Conservation (phyloP, 2,329 filamentous ascomycete genomes). For the Neofusicoccum sp. region DNA sequence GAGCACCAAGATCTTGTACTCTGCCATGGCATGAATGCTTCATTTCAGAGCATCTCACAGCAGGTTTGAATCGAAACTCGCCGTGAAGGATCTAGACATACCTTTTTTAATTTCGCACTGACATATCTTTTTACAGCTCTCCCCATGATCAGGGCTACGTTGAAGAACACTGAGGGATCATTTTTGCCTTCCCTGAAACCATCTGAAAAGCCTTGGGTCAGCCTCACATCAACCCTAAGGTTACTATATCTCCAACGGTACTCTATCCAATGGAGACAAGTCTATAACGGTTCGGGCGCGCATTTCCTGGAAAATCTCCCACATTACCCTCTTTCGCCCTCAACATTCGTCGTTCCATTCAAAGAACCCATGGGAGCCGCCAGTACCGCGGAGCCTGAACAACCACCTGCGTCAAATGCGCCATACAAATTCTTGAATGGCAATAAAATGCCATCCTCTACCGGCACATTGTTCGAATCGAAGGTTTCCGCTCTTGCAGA, state of each 20-base stretch:
- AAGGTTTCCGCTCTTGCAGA: neutral
- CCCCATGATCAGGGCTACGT: conserved; percentile 16
- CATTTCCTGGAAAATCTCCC: conserved; percentile 1
- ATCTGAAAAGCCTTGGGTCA: neutral
- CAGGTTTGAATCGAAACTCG: too few species aligned
- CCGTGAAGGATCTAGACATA: too few species aligned
- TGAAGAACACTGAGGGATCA: neutral
- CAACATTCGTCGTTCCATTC: conserved; percentile 6
- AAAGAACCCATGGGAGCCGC: neutral
- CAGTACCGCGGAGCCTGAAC: too few species aligned
- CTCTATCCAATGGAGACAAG: neutral
- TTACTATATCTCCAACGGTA: neutral
- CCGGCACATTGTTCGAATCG: neutral
- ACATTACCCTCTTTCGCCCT: conserved; percentile 6
- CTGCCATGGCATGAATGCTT: too few species aligned
- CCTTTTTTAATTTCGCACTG: neutral
- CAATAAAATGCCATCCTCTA: neutral
- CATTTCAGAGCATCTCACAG: too few species aligned
- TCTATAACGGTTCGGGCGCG: neutral
- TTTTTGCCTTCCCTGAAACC: neutral
- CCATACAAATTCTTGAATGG: neutral
- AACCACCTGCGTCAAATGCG: neutral
- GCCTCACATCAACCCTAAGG: neutral
- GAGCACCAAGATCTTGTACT: too few species aligned
- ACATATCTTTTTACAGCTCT: neutral